phyloP scores from a whole-genome alignment of 495 filamentous ascomycete genomes.

The Hypoxylon rickii region DNA sequence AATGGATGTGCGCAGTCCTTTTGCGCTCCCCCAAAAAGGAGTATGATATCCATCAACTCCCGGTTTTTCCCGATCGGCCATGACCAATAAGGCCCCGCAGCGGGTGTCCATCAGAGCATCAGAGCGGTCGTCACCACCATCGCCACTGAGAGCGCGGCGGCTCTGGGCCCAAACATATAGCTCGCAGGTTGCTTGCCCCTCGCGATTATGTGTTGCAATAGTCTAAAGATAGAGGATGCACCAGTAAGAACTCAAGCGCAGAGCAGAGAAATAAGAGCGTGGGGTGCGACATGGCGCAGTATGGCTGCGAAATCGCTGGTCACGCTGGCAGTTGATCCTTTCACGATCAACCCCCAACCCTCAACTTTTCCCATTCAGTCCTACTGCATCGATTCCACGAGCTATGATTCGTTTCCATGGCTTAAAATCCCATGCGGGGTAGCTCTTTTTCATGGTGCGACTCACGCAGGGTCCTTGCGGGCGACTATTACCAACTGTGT shows the following conservation, averaged over 20 bases:
- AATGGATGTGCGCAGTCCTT: background rate
- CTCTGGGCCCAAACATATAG: too few species aligned
- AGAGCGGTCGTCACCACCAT: constrained; percentile 11
- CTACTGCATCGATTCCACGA: constrained; percentile 24
- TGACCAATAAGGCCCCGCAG: constrained; percentile 12
- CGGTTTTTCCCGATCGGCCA: constrained; percentile 12
- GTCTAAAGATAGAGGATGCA: constrained; percentile 32
- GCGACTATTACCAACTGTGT: constrained; percentile 5
- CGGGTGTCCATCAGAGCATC: too few species aligned
- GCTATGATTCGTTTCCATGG: constrained; percentile 29
- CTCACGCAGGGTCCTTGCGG: constrained; percentile 16
- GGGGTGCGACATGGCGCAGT: constrained; percentile 8
- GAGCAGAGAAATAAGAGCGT: constrained; percentile 12
- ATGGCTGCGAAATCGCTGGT: constrained; percentile 23
- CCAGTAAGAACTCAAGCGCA: constrained; percentile 21
- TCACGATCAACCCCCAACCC: constrained; percentile 33
- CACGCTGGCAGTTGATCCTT: constrained; percentile 27
- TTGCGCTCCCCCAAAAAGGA: constrained; percentile 4
- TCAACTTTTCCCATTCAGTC: constrained; percentile 31
- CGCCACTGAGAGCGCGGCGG: constrained; percentile 7
- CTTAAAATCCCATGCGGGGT: constrained; percentile 28
- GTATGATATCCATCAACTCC: constrained; percentile 10
- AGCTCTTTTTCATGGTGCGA: constrained; percentile 22
- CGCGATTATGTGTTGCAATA: constrained; percentile 32
- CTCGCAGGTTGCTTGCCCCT: constrained; percentile 10